Percentiles rank a stretch among this genome's conserved stretches.
Conservation (phyloP, 495 filamentous ascomycete species). For the Lophiotrema nucula region DNA sequence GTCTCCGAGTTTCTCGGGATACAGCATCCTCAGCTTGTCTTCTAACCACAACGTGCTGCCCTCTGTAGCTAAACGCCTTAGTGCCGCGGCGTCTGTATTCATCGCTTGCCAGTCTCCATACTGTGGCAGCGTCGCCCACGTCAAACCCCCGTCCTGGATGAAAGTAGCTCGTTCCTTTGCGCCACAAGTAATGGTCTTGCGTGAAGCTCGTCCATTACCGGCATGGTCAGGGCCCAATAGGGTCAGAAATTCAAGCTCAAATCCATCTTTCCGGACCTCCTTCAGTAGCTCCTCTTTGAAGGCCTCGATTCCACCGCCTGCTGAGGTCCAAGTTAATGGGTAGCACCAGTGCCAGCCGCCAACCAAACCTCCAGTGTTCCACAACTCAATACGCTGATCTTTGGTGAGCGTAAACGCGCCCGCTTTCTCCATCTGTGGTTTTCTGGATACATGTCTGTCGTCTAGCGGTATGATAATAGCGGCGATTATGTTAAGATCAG, state of each 20-base stretch:
- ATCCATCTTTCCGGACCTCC: not conserved
- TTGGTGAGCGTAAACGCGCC: not conserved
- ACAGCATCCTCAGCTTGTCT: not conserved
- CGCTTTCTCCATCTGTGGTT: not conserved
- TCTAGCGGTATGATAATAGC: not conserved
- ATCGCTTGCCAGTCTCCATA: not conserved
- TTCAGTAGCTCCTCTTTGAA: not conserved
- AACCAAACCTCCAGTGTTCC: not conserved
- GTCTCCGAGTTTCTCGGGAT: not conserved
- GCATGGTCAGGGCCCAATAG: not conserved
- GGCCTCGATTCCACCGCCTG: not conserved
- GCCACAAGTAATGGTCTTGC: not conserved
- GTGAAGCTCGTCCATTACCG: not conserved
- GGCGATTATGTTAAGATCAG: not conserved
- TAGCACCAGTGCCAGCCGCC: slow-evolving; percentile 9
- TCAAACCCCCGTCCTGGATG: not conserved
- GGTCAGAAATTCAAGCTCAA: not conserved
- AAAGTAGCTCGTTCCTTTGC: not conserved
- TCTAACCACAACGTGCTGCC: not conserved
- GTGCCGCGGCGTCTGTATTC: too few species aligned
- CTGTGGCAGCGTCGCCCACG: not conserved
- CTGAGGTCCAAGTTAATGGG: not conserved
- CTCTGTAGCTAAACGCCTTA: too few species aligned
- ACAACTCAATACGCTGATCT: not conserved
- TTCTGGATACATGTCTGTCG: not conserved